Base-by-base conservation (phyloP, 2,329 filamentous ascomycete genomes). In the Sporothrix phasma region DNA sequence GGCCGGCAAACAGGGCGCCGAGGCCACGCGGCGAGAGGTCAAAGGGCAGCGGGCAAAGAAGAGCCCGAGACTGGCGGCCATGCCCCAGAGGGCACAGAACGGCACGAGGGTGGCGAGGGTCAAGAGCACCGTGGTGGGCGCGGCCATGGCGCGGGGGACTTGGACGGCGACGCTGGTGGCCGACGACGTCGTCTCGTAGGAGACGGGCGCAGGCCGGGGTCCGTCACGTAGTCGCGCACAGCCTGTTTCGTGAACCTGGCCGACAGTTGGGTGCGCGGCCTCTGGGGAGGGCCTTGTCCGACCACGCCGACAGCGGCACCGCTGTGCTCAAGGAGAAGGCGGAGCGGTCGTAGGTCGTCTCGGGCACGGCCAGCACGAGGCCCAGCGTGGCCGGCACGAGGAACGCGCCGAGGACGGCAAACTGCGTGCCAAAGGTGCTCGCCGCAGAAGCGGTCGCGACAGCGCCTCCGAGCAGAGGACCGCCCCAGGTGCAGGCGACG, bases 381-480 rank as follows among this genome's bases (percentile, higher is more conserved):
- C 83, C 72, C 0, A 81, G 72, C 3, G 83, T 72, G 2, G 79
- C 76, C 26, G 80, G 51, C 5, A 77, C 71, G 63, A 81, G 75
- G 65, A 85, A 79, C 47, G 74, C 72, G 69, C 75, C 79, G 66
- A 84, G 74, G 54, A 84, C 76, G 65, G 78, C 77, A 66, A 83
- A 84, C 64, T 81, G 81, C 5, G 26, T 78, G 72, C 13, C 74
- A 74, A 70, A 80, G 80, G 6, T 78, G 76, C 11, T 17, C 61
- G 17, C 73, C 72, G 59, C 74, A 73, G 29, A 19, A 4, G 45
- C n/a, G 8, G 46, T 26, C 3, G 60, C 26, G 1, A 61, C 58
- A 5, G 58, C 74, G 1, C 83, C 82, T 19, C 81, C 81, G 5
- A 85, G 69, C 3, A 85, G 73, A 0, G 83, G 83, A 0, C 78